Percentiles rank a stretch among this genome's conserved stretches.
Conservation (phyloP, 2,329 filamentous ascomycete species). For the Fusarium pseudograminearum region DNA sequence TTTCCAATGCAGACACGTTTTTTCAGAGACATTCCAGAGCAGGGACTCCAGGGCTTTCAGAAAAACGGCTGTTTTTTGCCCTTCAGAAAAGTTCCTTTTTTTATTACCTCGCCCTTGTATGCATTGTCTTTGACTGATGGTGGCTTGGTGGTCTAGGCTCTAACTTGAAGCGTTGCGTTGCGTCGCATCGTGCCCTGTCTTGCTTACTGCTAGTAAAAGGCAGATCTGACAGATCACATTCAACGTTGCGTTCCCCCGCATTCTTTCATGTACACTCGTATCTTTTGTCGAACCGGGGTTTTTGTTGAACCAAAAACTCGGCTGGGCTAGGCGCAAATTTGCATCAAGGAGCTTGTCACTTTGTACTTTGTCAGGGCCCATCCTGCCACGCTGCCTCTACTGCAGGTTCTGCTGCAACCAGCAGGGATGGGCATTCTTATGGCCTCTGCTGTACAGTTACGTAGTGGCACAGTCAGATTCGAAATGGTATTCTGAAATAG, state of each 20-base stretch:
- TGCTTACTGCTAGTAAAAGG: conserved; percentile 26
- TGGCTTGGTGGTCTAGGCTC: conserved; percentile 13
- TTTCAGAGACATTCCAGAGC: conserved; percentile 36
- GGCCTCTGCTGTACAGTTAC: conserved; percentile 11
- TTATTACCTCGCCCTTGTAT: conserved; percentile 15
- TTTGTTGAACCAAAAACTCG: conserved; percentile 24
- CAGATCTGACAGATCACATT: conserved; percentile 44
- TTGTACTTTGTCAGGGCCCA: conserved; percentile 25
- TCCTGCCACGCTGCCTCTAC: conserved; percentile 33
- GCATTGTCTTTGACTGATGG: conserved; percentile 11
- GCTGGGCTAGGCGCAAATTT: conserved; percentile 23
- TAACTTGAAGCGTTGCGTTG: conserved; percentile 40
- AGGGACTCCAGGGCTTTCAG: conserved; percentile 23
- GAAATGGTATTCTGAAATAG: neutral
- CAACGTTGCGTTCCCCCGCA: conserved; percentile 42
- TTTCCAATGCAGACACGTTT: conserved; percentile 36
- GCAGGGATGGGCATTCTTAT: conserved; percentile 25
- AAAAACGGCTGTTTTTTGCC: conserved; percentile 23
- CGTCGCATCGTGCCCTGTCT: conserved; percentile 43
- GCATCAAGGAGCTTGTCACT: conserved; percentile 28
- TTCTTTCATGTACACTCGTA: conserved; percentile 27
- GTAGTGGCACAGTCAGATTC: conserved; percentile 25
- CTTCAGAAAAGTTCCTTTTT: neutral
- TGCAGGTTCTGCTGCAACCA: conserved; percentile 40
- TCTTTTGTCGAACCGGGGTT: conserved; percentile 11